Percentiles rank a stretch among this genome's conserved stretches.
Conservation (phyloP, 139 green algal species). For the Chlamydomonas schloesseri region DNA sequence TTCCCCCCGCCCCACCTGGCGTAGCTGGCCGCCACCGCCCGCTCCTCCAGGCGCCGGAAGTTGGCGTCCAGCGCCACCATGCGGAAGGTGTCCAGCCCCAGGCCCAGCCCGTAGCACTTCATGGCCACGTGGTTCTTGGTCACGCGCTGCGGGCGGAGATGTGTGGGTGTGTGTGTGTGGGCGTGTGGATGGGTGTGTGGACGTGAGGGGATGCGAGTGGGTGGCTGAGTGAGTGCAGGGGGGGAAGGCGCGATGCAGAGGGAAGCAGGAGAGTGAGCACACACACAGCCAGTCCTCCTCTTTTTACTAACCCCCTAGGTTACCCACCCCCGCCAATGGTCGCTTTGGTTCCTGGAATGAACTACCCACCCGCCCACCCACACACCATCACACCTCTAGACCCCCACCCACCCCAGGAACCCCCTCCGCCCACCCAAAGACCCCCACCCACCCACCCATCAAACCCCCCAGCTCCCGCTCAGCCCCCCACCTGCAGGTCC, state of each 20-base stretch:
- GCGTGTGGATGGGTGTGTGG: too few relatives aligned
- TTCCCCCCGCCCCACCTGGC: slow-evolving; percentile 46
- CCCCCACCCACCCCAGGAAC: too few relatives aligned
- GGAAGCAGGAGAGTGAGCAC: too few relatives aligned
- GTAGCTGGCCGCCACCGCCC: slow-evolving; percentile 71
- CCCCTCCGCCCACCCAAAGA: not conserved
- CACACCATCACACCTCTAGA: too few relatives aligned
- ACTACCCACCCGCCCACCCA: too few relatives aligned
- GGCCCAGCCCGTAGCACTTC: slow-evolving; percentile 96
- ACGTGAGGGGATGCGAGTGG: too few relatives aligned
- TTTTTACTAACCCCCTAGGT: too few relatives aligned
- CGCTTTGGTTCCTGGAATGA: too few relatives aligned
- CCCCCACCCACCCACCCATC: not conserved
- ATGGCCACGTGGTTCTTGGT: slow-evolving; percentile 86
- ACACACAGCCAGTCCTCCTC: too few relatives aligned
- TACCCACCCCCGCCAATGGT: too few relatives aligned
- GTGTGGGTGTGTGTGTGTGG: not conserved
- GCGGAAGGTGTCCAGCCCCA: slow-evolving; percentile 97
- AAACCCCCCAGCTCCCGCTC: not conserved
- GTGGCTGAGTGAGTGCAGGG: too few relatives aligned
- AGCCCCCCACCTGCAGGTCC: slow-evolving; percentile 71
- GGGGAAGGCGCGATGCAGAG: too few relatives aligned
- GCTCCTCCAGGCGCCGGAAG: slow-evolving; percentile 91
- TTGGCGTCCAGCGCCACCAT: slow-evolving; percentile 94
- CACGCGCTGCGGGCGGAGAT: slow-evolving; percentile 39